A percentile compares a stretch with the other conserved stretches of the same genome.
Evolutionary conservation across 495 filamentous ascomycete species (phyloP).

Genomic region (Chaetomium tenue): DNA sequence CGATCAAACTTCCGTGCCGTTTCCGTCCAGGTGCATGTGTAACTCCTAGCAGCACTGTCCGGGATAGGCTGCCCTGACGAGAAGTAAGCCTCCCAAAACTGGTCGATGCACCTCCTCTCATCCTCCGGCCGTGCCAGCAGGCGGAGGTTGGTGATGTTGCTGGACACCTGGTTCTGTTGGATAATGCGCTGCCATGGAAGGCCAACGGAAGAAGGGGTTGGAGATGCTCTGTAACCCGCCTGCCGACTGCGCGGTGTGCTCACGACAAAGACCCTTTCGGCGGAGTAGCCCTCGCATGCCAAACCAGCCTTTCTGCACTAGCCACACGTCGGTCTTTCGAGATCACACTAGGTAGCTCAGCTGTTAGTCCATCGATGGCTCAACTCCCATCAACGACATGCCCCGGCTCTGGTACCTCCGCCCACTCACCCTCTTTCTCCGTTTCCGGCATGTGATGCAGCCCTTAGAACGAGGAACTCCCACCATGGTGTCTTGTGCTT

Average conservation of each 20-base stretch:
- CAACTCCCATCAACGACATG: not conserved
- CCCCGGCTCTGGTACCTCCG: too few species aligned
- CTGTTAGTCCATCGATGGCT: not conserved
- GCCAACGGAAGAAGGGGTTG: too few species aligned
- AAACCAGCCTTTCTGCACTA: slow-evolving; percentile 16
- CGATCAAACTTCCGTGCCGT: slow-evolving; percentile 12
- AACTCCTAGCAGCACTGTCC: slow-evolving; percentile 9
- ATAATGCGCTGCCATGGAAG: too few species aligned
- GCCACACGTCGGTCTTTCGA: slow-evolving; percentile 9
- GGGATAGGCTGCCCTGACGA: slow-evolving; percentile 21
- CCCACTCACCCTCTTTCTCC: slow-evolving; percentile 16
- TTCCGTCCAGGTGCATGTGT: slow-evolving; percentile 25
- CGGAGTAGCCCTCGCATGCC: slow-evolving; percentile 13
- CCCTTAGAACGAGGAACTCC: slow-evolving; percentile 14
- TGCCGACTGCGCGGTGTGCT: slow-evolving; percentile 17
- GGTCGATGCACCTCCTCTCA: slow-evolving; percentile 23
- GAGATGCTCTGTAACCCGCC: slow-evolving; percentile 7
- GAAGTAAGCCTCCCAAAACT: slow-evolving; percentile 28
- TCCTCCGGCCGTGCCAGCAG: slow-evolving; percentile 16
- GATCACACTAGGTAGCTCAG: slow-evolving; percentile 7
- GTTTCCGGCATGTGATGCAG: slow-evolving; percentile 11
- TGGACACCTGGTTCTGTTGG: not conserved
- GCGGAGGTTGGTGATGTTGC: not conserved
- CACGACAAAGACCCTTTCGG: slow-evolving; percentile 19
- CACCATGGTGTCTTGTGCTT: not conserved